These are phyloP conservation scores for Aspergillus sojae DNA, from an alignment of 2,329 filamentous ascomycete genomes.

Conservation along the genomic window DNA sequence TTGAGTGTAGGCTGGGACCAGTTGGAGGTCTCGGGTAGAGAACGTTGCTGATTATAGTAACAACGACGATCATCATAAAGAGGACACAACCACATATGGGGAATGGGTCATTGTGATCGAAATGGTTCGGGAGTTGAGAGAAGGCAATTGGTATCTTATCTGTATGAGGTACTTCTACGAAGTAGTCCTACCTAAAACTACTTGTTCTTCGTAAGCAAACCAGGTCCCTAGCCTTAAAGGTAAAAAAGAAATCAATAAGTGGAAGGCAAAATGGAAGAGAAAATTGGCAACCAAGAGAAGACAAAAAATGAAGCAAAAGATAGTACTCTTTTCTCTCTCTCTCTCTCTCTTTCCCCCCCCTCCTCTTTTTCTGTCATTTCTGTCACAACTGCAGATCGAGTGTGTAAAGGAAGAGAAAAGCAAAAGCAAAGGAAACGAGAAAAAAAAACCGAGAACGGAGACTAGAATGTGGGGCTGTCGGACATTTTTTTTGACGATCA, in stretches of 20 bases:
- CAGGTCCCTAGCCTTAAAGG: not conserved
- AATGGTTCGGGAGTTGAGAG: not conserved
- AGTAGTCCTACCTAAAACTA: not conserved
- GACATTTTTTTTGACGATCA: conserved; percentile 26
- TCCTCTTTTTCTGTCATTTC: no score
- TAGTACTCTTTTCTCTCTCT: not conserved
- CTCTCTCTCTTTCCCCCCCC: not conserved
- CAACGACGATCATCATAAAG: not conserved
- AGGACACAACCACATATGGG: not conserved
- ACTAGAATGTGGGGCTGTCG: conserved; percentile 7
- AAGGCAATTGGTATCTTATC: not conserved
- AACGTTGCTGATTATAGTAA: not conserved
- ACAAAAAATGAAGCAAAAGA: not conserved
- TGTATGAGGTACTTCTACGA: not conserved
- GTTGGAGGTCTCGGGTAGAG: not conserved
- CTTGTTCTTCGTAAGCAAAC: not conserved
- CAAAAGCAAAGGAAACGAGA: not conserved
- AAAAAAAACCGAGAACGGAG: not conserved
- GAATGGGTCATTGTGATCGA: not conserved
- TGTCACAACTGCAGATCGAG: not conserved
- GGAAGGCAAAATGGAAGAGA: not conserved
- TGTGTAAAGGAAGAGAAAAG: no score
- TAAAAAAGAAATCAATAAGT: not conserved
- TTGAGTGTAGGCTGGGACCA: not conserved
- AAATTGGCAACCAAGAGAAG: no score